Evolutionary conservation across 2,329 filamentous ascomycete genomes (phyloP), one percentile per base, ranked within the genome.

Genomic region (Macrophomina tecta): DNA sequence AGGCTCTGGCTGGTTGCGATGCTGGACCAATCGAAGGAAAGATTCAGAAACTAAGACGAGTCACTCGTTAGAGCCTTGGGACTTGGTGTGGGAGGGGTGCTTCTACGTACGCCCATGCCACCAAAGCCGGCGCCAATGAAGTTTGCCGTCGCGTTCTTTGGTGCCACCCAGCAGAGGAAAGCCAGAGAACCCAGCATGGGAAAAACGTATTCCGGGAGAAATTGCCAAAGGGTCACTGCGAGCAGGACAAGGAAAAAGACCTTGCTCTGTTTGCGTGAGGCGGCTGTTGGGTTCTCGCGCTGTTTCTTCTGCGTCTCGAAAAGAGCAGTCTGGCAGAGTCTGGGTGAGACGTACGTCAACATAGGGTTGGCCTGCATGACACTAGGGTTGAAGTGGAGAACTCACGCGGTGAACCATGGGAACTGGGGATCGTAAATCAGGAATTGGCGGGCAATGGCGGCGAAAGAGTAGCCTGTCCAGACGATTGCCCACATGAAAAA

Each of bases 121-220:
- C 87, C 86, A n/a, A 88, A 81, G 0, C 87, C 87, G 4, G 84
- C 83, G 1, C 87, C 86, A 18, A 89, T 77, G 70, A 89, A 89
- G 70, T 89, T 89, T 68, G 85, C 86, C 0, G 83, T 80, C 2
- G 81, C 74, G 69, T 87, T 89, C 16, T 80, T 80, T 1, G 86
- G 86, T 2, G 87, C 86, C 2, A 89, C 85, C 87, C 87, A 89
- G 76, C 87, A 89, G 5, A 89, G 79, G 61, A 89, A 87, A 2
- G 87, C 86, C 7, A 89, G 78, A 0, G 87, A 88, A 7, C 83
- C 85, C 1, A 87, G 78, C 73, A 89, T 85, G 0, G 86, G 86
- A 66, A 89, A 89, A 1, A 84, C 81, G 63, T 82, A 89, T 72
- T 89, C 86, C 0, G 87, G 87, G 0, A 89, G 75, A 68, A 89